A percentile compares a stretch with the other conserved stretches of the same genome.
phyloP scores from a whole-genome alignment of 106 monocot species.

The Posidonia australis region DNA sequence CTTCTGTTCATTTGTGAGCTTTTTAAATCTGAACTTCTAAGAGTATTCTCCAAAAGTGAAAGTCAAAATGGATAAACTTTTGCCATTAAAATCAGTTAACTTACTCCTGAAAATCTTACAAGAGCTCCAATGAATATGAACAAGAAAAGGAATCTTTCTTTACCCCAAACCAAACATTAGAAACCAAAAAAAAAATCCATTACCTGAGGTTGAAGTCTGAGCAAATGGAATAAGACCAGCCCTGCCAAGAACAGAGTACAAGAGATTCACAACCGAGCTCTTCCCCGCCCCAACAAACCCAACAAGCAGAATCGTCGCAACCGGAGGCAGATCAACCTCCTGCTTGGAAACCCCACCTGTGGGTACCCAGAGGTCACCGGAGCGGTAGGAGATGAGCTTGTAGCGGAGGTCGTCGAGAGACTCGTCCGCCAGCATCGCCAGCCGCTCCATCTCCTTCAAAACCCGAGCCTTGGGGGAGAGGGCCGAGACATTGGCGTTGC shows the following conservation, averaged over 20 bases:
- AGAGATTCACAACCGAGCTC: slow-evolving; percentile 45
- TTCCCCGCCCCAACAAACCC: slow-evolving; percentile 40
- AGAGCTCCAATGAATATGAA: too few relatives aligned
- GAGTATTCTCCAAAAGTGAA: too few relatives aligned
- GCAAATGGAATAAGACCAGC: slow-evolving; percentile 51
- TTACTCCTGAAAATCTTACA: too few relatives aligned
- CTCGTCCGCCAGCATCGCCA: slow-evolving; percentile 30
- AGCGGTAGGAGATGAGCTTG: slow-evolving; percentile 29
- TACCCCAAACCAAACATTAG: background rate
- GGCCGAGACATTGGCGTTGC: background rate
- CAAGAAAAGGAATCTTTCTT: too few relatives aligned
- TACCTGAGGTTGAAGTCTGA: slow-evolving; percentile 22
- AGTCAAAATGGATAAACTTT: too few relatives aligned
- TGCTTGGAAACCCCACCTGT: slow-evolving; percentile 40
- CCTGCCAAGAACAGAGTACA: slow-evolving; percentile 59
- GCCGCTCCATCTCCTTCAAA: slow-evolving; percentile 47
- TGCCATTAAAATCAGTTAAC: too few relatives aligned
- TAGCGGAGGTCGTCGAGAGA: slow-evolving; percentile 53
- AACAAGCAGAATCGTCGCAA: slow-evolving; percentile 30
- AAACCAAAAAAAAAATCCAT: background rate
- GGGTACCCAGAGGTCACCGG: slow-evolving; percentile 60
- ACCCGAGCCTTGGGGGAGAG: slow-evolving; percentile 14
- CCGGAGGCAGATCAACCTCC: slow-evolving; percentile 41
- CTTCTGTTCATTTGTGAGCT: too few relatives aligned
- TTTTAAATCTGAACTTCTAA: too few relatives aligned